A percentile compares a stretch with the other conserved stretches of the same genome.
phyloP scores from a whole-genome alignment of 2,329 filamentous ascomycete species.

The Didymella keratinophila region DNA sequence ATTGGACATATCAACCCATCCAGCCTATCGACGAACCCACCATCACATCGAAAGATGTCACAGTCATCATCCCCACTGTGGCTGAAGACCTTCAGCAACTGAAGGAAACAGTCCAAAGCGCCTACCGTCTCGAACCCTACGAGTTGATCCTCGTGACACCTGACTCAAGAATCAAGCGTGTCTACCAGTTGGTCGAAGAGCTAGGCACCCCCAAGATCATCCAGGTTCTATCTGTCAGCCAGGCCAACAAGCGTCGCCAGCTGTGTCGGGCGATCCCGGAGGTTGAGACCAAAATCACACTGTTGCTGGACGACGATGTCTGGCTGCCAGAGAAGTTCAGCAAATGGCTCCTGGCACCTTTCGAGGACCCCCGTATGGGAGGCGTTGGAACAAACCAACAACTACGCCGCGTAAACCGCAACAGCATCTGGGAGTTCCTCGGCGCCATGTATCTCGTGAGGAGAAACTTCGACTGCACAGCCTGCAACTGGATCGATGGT shows the following conservation, averaged over 20 bases:
- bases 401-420: slow-evolving; percentile 72
- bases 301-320: slow-evolving; percentile 96
- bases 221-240: slow-evolving; percentile 76
- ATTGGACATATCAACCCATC: slow-evolving; percentile 85
- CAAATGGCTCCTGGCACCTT: slow-evolving; percentile 91
- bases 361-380: slow-evolving; percentile 83
- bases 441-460: slow-evolving; percentile 91
- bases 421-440: slow-evolving; percentile 83
- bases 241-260: slow-evolving; percentile 95
- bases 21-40: slow-evolving; percentile 82
- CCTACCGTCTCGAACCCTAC: slow-evolving; percentile 72
- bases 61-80: slow-evolving; percentile 92
- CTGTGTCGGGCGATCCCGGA: slow-evolving; percentile 90
- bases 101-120: slow-evolving; percentile 79
- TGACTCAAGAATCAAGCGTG: slow-evolving; percentile 74
- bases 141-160: slow-evolving; percentile 89
- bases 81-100: slow-evolving; percentile 87
- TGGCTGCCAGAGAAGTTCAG: slow-evolving; percentile 87
- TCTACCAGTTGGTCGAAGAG: slow-evolving; percentile 65
- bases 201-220: slow-evolving; percentile 65
- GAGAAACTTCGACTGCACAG: slow-evolving; percentile 95
- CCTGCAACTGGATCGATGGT: slow-evolving; percentile 92
- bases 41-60: slow-evolving; percentile 83
- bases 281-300: slow-evolving; percentile 81
- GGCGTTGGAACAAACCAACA: slow-evolving; percentile 93